Conservation (phyloP, 768 basidiomycete species). For the Dioszegia hungarica region DNA sequence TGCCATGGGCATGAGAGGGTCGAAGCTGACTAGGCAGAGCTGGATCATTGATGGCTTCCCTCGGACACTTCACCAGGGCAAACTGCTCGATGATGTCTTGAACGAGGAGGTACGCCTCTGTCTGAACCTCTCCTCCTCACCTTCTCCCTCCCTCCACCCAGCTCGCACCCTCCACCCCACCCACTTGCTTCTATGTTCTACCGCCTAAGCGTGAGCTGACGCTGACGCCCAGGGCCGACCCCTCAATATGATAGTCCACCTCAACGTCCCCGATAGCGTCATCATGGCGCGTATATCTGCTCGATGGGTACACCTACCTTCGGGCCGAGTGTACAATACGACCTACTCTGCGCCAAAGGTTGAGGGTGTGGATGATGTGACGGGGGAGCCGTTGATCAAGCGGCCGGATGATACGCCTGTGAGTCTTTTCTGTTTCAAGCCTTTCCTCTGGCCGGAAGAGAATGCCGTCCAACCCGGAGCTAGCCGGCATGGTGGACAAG, state of each 20-base stretch:
- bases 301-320: slow-evolving; percentile 50
- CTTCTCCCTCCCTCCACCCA: too few relatives aligned
- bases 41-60: slow-evolving; percentile 51
- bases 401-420: slow-evolving; percentile 50
- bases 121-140: too few relatives aligned
- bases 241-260: slow-evolving; percentile 50
- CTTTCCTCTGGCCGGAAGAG: too few relatives aligned
- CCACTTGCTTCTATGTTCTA: too few relatives aligned
- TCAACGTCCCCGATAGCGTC: slow-evolving; percentile 47
- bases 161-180: too few relatives aligned
- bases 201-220: too few relatives aligned
- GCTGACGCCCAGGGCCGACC: slow-evolving; percentile 38
- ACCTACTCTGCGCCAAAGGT: slow-evolving; percentile 47
- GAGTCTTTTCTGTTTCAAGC: slow-evolving; percentile 1
- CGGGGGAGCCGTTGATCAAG: slow-evolving; percentile 47
- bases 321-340: slow-evolving; percentile 49
- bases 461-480: too few relatives aligned
- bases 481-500: too few relatives aligned
- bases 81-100: slow-evolving; percentile 43
- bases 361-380: slow-evolving; percentile 47
- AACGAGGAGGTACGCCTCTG: slow-evolving; percentile 29
- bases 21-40: slow-evolving; percentile 25
- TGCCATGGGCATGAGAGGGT: too few relatives aligned
- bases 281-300: slow-evolving; percentile 50
- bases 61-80: slow-evolving; percentile 48